These are phyloP conservation scores for Mitragyna speciosa DNA, from an alignment of 257 asterid species.

Conservation along the genomic window DNA sequence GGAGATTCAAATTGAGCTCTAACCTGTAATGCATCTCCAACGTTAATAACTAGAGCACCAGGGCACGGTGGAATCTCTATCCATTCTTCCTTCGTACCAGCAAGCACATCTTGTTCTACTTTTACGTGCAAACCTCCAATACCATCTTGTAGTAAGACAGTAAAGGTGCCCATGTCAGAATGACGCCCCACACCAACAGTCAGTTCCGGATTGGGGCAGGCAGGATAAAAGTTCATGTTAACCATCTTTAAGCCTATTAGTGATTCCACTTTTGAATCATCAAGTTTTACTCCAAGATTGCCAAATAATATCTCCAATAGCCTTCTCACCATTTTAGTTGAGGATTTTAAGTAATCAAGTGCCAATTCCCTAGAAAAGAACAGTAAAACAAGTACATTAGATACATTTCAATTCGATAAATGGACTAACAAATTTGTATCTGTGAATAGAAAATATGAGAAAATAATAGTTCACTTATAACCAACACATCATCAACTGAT, in stretches of 20 bases:
- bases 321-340: conserved; percentile 30
- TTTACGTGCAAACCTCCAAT: conserved; percentile 46
- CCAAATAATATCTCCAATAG: conserved; percentile 28
- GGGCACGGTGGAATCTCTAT: conserved; percentile 38
- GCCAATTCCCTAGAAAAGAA: conserved; percentile 25
- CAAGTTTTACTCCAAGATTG: conserved; percentile 27
- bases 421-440: too few species aligned
- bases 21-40: conserved; percentile 45
- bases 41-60: conserved; percentile 37
- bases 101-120: conserved; percentile 20
- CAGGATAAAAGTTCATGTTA: conserved; percentile 43
- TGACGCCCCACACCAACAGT: conserved; percentile 45
- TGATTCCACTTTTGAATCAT: conserved; percentile 22
- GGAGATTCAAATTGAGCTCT: neutral
- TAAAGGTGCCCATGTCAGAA: conserved; percentile 39
- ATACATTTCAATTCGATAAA: too few species aligned
- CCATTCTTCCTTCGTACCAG: conserved; percentile 29
- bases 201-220: conserved; percentile 41
- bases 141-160: conserved; percentile 42
- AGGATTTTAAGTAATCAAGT: conserved; percentile 34
- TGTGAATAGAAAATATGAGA: too few species aligned
- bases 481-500: too few species aligned
- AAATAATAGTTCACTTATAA: too few species aligned
- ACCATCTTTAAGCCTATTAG: conserved; percentile 32
- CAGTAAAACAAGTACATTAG: neutral